Base-by-base conservation (phyloP, 2,329 filamentous ascomycete species). In the Drechslera avenae region DNA sequence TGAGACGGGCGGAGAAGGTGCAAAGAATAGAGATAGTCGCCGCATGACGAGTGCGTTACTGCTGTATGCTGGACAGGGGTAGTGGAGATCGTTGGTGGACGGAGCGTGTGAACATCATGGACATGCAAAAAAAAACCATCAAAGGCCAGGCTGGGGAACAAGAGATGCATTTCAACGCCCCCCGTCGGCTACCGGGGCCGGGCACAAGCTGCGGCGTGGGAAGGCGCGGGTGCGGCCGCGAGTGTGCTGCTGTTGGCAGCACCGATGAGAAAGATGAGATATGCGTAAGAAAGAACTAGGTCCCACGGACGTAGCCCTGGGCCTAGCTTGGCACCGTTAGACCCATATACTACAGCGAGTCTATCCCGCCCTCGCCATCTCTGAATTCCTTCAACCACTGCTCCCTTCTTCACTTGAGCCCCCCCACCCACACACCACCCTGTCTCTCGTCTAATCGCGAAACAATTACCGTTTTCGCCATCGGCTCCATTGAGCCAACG, bases 371-470 rank as follows among this genome's bases (percentile, higher is more conserved):
- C 52, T 59, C 54, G 52, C 54, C 39, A 59, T 56, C 60, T 59
- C 56, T 54, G 53, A 61, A 55, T 58, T 63, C 59, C 56, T 62
- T 63, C 57, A 56, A 59, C 58, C 60, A 62, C 61, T 56, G 50
- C 57, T 57, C 52, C 49, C 52, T 62, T 52, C 52, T 58, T 48
- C 56, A 55, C 56, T 55, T n/a, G n/a, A 49, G 46, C 47, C 26
- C 41, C 51, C 43, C 46, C 52, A 48, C 41, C 51, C 43, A 48
- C 52, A 48, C 56, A 47, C 55, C 33, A 54, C 63, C 42, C 57
- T 37, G 49, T 44, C 42, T 50, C 28, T 54, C 50, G 52, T 42
- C 51, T 50, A 37, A 21, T 34, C 34, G 37, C 54, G 43, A 47
- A 31, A 31, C 36, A 33, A 44, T 43, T 41, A 19, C 52, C 36